Conservation (phyloP, 805 yeast species). For the Ogataea degrootiae region DNA sequence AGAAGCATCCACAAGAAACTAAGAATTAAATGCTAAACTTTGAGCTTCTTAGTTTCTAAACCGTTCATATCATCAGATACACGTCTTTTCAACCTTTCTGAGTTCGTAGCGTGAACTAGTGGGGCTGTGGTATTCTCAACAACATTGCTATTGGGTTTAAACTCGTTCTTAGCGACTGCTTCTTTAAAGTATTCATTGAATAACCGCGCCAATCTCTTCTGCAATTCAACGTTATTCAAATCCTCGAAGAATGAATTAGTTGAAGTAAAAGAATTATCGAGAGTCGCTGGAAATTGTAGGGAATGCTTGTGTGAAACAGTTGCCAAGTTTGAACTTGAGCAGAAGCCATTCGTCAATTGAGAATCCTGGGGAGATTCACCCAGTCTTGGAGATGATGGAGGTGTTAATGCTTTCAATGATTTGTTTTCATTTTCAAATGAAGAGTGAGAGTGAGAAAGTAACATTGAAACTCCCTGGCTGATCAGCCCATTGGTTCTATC, state of each 20-base stretch:
- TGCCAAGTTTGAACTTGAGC: no score
- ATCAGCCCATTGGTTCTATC: conserved; percentile 26
- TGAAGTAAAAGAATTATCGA: background rate
- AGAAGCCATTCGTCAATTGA: no score
- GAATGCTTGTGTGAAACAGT: background rate
- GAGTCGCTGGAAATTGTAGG: conserved; percentile 10
- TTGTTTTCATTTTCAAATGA: no score
- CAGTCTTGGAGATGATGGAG: conserved; percentile 16
- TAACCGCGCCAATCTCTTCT: conserved; percentile 11
- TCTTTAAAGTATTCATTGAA: conserved; percentile 3
- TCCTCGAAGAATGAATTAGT: background rate
- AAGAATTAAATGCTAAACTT: background rate
- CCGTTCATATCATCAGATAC: background rate
- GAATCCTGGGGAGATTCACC: background rate
- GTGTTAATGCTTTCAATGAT: conserved; percentile 4
- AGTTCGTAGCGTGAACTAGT: conserved; percentile 14
- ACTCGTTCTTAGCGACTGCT: conserved; percentile 1
- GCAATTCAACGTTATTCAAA: no score
- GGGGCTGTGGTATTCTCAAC: no score
- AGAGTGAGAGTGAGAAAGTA: background rate
- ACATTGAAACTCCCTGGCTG: background rate
- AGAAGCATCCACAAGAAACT: background rate
- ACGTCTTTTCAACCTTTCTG: background rate
- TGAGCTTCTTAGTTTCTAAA: background rate
- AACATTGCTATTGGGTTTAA: no score